Evolutionary conservation across 768 basidiomycete species (phyloP).

Genomic region (Collybia nuda): DNA sequence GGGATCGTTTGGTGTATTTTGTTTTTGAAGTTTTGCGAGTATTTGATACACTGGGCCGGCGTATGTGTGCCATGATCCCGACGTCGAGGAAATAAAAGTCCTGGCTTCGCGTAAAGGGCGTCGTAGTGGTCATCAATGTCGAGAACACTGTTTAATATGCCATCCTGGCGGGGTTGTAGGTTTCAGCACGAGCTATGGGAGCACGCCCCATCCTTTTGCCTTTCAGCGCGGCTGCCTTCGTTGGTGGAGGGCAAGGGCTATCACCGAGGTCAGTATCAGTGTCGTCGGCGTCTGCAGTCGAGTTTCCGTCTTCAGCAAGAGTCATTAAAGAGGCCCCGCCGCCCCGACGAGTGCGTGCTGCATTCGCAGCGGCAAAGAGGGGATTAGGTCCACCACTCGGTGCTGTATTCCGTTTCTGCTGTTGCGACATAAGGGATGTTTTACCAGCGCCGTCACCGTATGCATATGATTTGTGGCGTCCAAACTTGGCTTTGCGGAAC

Average conservation of each 20-base stretch:
- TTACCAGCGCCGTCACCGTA: conserved; percentile 75
- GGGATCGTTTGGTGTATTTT: conserved; percentile 11
- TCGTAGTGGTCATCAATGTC: not conserved
- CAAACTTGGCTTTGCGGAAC: conserved; percentile 86
- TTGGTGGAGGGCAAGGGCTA: conserved; percentile 85
- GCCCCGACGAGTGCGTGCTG: conserved; percentile 62
- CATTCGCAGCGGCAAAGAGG: conserved; percentile 70
- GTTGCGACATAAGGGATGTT: conserved; percentile 33
- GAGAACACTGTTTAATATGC: conserved; percentile 28
- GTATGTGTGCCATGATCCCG: conserved; percentile 5
- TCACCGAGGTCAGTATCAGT: conserved; percentile 80
- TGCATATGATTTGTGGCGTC: conserved; percentile 88
- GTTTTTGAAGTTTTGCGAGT: conserved; percentile 7
- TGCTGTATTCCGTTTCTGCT: conserved; percentile 66
- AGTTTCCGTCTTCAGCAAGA: conserved; percentile 66
- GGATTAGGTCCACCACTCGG: conserved; percentile 50
- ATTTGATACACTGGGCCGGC: conserved; percentile 1
- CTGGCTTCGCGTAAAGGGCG: not conserved
- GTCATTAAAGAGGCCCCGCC: conserved; percentile 50
- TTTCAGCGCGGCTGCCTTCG: conserved; percentile 54
- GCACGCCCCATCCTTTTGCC: conserved; percentile 53
- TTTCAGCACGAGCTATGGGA: conserved; percentile 62
- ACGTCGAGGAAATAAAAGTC: not conserved
- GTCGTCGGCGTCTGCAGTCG: conserved; percentile 63
- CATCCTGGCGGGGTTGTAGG: conserved; percentile 65